Conservation (phyloP, 805 yeast genomes). For the Phaffomyces thermotolerans region DNA sequence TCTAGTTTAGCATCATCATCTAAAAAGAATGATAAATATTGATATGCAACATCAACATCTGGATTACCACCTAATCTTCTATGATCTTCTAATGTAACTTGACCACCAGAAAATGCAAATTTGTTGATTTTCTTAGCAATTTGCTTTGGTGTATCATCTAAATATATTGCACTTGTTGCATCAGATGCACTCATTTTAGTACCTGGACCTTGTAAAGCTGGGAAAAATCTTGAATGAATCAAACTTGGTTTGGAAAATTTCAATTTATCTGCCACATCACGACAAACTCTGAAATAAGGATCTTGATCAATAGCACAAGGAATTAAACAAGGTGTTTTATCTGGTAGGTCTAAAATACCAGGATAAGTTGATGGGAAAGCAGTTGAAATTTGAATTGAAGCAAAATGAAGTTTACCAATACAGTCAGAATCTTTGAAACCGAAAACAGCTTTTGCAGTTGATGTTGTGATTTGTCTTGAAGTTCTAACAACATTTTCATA, state of each 20-base stretch:
- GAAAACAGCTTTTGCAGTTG: slow-evolving; percentile 96
- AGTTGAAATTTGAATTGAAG: slow-evolving; percentile 92
- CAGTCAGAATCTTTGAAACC: slow-evolving; percentile 93
- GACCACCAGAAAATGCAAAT: slow-evolving; percentile 95
- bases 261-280: slow-evolving; percentile 94
- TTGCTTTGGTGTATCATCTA: slow-evolving; percentile 91
- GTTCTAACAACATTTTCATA: slow-evolving; percentile 91
- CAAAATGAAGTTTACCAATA: slow-evolving; percentile 92
- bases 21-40: slow-evolving; percentile 81
- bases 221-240: slow-evolving; percentile 93
- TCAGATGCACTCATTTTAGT: slow-evolving; percentile 97
- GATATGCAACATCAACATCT: slow-evolving; percentile 92
- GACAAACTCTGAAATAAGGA: slow-evolving; percentile 93
- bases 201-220: slow-evolving; percentile 93
- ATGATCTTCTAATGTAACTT: slow-evolving; percentile 82
- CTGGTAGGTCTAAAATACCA: slow-evolving; percentile 75
- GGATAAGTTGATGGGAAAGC: slow-evolving; percentile 97
- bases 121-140: slow-evolving; percentile 92
- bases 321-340: slow-evolving; percentile 90
- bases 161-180: slow-evolving; percentile 83
- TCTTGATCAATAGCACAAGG: slow-evolving; percentile 99
- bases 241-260: slow-evolving; percentile 86
- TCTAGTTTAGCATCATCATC: slow-evolving; percentile 80
- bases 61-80: slow-evolving; percentile 88
- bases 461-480: slow-evolving; percentile 90